Conservation (phyloP, 2,329 filamentous ascomycete genomes). For the Colletotrichum agaves region DNA sequence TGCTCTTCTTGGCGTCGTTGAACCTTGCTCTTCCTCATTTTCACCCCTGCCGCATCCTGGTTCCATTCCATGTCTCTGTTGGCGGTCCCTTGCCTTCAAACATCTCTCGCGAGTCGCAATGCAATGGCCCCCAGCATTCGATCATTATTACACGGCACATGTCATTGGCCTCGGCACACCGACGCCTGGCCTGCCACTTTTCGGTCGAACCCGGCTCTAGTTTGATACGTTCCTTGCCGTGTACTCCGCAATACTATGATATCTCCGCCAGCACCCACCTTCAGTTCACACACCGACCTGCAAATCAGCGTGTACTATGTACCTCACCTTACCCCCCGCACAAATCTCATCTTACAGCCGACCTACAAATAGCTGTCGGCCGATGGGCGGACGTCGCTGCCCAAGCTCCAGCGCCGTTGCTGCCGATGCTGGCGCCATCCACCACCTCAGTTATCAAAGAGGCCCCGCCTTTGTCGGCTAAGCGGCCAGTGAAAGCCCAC, state of each 20-base stretch:
- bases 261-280: not conserved
- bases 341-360: no score
- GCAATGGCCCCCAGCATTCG: not conserved
- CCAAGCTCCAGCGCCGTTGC: constrained; percentile 27
- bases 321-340: no score
- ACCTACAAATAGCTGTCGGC: no score
- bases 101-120: not conserved
- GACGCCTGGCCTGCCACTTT: not conserved
- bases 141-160: constrained; percentile 11
- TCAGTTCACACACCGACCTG: not conserved
- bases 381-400: constrained; percentile 17
- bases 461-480: constrained; percentile 30
- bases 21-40: constrained; percentile 2
- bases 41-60: constrained; percentile 23
- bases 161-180: not conserved
- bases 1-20: constrained; percentile 21
- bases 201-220: constrained; percentile 19
- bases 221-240: not conserved
- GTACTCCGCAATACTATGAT: no score
- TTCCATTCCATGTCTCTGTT: constrained; percentile 24
- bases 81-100: constrained; percentile 19
- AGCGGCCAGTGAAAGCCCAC: constrained; percentile 5
- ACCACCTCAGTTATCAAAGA: constrained; percentile 19
- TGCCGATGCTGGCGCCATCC: not conserved
- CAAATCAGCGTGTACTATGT: no score